Evolutionary conservation across 2,329 filamentous ascomycete genomes (phyloP).

Genomic region (Emmonsiellopsis sp.): DNA sequence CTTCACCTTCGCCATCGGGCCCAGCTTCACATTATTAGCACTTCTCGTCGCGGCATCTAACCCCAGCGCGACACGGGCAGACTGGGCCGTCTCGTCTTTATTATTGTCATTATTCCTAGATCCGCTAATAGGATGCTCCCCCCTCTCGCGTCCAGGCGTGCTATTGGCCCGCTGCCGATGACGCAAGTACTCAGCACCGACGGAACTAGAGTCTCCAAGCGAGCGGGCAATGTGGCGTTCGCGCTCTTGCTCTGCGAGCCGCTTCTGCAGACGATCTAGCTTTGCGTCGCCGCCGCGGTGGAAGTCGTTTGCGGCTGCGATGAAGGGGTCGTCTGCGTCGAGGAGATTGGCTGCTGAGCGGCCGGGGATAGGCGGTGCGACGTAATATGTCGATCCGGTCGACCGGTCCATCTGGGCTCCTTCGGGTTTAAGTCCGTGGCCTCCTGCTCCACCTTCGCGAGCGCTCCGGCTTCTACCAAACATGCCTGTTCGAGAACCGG

Average conservation of each 20-base stretch:
- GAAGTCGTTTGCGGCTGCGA: constrained; percentile 28
- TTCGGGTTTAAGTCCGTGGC: constrained; percentile 13
- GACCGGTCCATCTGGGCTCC: constrained; percentile 29
- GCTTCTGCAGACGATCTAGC: constrained; percentile 34
- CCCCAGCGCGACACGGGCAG: constrained; percentile 13
- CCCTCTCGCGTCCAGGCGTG: neutral
- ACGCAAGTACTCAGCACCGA: constrained; percentile 39
- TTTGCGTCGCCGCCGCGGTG: constrained; percentile 32
- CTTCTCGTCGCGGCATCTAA: constrained; percentile 21
- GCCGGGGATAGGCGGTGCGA: constrained; percentile 25
- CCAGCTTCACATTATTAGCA: constrained; percentile 32
- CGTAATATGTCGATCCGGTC: constrained; percentile 37
- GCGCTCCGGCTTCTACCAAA: constrained; percentile 15
- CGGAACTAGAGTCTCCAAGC: constrained; percentile 31
- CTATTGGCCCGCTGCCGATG: constrained; percentile 16
- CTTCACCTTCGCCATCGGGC: constrained; percentile 19
- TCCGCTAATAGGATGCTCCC: neutral
- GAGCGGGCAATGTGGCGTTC: constrained; percentile 38
- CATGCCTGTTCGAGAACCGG: constrained; percentile 35
- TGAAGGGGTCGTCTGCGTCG: constrained; percentile 35
- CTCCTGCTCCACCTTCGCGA: constrained; percentile 14
- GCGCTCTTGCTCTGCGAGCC: constrained; percentile 33
- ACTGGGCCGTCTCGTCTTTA: neutral
- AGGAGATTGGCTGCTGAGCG: constrained; percentile 32
- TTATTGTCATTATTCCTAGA: neutral